phyloP scores from a whole-genome alignment of 2,329 filamentous ascomycete genomes.

The Verticillium albo-atrum region DNA sequence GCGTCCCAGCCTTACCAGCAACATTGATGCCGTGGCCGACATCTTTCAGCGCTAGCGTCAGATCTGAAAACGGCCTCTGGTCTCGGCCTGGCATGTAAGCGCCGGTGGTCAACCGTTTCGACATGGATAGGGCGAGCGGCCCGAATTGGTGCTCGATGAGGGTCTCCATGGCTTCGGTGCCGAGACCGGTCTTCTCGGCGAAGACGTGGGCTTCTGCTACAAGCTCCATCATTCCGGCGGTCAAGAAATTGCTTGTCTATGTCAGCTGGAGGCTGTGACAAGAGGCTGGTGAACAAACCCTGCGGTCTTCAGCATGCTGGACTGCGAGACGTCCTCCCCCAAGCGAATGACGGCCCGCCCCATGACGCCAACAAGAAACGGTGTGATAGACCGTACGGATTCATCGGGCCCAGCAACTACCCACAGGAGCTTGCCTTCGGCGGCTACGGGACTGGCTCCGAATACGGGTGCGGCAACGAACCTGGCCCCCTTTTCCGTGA shows the following conservation, averaged over 20 bases:
- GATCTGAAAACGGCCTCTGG: slow-evolving; percentile 38
- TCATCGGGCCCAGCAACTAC: slow-evolving; percentile 34
- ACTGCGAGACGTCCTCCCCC: slow-evolving; percentile 35
- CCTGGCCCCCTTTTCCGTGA: slow-evolving; percentile 22
- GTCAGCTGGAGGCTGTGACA: background rate
- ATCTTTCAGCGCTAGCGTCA: slow-evolving; percentile 48
- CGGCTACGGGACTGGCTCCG: slow-evolving; percentile 44
- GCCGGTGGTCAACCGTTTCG: slow-evolving; percentile 29
- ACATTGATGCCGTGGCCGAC: slow-evolving; percentile 42
- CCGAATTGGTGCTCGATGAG: slow-evolving; percentile 37
- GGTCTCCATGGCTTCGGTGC: slow-evolving; percentile 32
- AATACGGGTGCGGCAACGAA: slow-evolving; percentile 46
- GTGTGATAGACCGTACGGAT: slow-evolving; percentile 28
- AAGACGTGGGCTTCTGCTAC: slow-evolving; percentile 45
- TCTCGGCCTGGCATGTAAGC: slow-evolving; percentile 29
- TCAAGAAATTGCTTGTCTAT: slow-evolving; percentile 39
- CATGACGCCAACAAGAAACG: slow-evolving; percentile 36
- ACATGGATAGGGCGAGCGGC: slow-evolving; percentile 29
- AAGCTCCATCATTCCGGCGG: slow-evolving; percentile 42
- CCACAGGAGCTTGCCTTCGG: slow-evolving; percentile 39
- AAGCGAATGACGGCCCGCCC: slow-evolving; percentile 36
- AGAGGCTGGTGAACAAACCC: slow-evolving; percentile 22
- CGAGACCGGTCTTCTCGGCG: slow-evolving; percentile 38
- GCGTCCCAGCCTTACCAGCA: slow-evolving; percentile 32
- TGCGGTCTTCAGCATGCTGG: slow-evolving; percentile 42